Evolutionary conservation across 257 asterid species (phyloP).

Genomic region (Nicotiana paniculata): DNA sequence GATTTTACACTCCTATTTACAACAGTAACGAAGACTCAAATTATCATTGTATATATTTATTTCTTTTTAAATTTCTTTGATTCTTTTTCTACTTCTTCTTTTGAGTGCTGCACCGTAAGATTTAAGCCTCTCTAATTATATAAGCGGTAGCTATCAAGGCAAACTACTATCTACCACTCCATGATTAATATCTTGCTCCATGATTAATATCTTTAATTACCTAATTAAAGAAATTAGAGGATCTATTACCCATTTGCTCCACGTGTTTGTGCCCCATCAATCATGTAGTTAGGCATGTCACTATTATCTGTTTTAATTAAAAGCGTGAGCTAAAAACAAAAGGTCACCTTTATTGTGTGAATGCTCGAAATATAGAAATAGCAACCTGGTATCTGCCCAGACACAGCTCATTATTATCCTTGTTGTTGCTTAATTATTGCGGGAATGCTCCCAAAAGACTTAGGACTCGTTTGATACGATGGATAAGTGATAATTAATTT

Average conservation of each 20-base stretch:
- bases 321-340: not conserved
- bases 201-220: no score
- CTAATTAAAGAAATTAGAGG: not conserved
- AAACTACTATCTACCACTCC: not conserved
- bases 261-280: slow-evolving; percentile 3
- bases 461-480: no score
- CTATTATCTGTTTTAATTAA: not conserved
- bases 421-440: not conserved
- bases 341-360: not conserved
- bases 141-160: no score
- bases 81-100: no score
- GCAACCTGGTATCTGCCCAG: not conserved
- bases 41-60: no score
- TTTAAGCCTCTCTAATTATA: no score
- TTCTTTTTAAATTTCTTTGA: no score
- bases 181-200: not conserved
- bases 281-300: not conserved
- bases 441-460: no score
- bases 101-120: no score
- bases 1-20: no score
- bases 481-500: no score
- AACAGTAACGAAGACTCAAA: no score
- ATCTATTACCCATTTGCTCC: not conserved
- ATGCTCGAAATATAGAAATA: not conserved
- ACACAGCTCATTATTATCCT: not conserved